Base-by-base conservation (phyloP, 805 yeast genomes). In the Grigorovia humatica region DNA sequence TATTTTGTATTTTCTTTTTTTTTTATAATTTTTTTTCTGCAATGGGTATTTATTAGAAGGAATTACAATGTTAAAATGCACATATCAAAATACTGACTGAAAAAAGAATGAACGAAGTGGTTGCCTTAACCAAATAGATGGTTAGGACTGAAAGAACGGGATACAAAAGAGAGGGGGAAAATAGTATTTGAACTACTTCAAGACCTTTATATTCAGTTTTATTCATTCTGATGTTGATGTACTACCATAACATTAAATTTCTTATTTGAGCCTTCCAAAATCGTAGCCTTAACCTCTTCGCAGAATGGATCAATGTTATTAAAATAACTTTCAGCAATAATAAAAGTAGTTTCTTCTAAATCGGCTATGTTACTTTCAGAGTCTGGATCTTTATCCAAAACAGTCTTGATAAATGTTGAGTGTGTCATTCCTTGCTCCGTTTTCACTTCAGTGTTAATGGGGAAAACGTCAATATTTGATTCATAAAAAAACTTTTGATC, bases 291-390 rank as follows among this genome's bases (percentile, higher is more conserved):
- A 1, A 56, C 58, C 20, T 59, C 63, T 6, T 52, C 56, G 7
- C 59, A 55, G 43, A 64, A 64, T 2, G 63, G 63, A n/a, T 52
- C 50, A 18, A 53, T 52, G 2, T 50, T 52, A 7, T 51, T 43
- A 20, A 61, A 59, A 23, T 47, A 52, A 15, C 54, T 50, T 52
- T 64, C 68, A 4, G 65, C 57, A 17, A 61, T 53, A 9, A 63
- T 61, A 40, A 64, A 62, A 2, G 65, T 60, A 6, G 62, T 58
- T 41, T 63, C 66, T 43, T 62, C 66, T 17, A 63, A 46, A 51
- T 55, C 51, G 12, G 52, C 55, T 6, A 43, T 20, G 15, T 53
- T 54, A 40, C 48, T 53, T 17, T 51, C 57, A 8, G 9, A 13
- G 9, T 55, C 30, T 8, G 54, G 23, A 5, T 59, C 55, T 19